phyloP scores from a whole-genome alignment of 2,329 filamentous ascomycete genomes.

The Rhynchosporium graminicola region DNA sequence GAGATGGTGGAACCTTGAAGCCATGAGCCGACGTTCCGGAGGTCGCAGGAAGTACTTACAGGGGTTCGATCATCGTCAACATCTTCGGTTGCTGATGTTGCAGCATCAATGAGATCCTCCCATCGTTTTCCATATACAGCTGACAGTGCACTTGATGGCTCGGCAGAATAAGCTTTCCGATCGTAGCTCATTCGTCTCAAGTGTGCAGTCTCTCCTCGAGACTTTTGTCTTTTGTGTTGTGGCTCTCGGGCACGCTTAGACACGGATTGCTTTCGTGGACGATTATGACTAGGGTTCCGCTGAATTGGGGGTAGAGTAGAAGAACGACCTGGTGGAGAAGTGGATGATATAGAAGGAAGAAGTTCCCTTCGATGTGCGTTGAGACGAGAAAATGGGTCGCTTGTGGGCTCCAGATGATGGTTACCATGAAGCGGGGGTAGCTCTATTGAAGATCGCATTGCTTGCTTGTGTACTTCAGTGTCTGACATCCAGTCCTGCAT shows the following conservation, averaged over 20 bases:
- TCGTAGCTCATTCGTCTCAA: slow-evolving; percentile 68
- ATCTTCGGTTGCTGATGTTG: slow-evolving; percentile 87
- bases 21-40: slow-evolving; percentile 4
- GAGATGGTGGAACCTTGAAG: slow-evolving; percentile 63
- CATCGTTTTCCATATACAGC: slow-evolving; percentile 80
- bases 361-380: slow-evolving; percentile 68
- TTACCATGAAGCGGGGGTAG: slow-evolving; percentile 64
- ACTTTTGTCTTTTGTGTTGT: slow-evolving; percentile 80
- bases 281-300: slow-evolving; percentile 66
- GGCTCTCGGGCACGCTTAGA: slow-evolving; percentile 74
- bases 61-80: slow-evolving; percentile 89
- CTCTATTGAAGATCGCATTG: slow-evolving; percentile 66
- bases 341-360: slow-evolving; percentile 77
- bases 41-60: slow-evolving; percentile 53
- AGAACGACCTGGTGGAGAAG: slow-evolving; percentile 82
- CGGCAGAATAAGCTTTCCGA: slow-evolving; percentile 82
- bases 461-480: slow-evolving; percentile 63
- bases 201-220: slow-evolving; percentile 65
- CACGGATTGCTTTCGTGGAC: slow-evolving; percentile 83
- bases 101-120: slow-evolving; percentile 95
- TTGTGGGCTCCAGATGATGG: slow-evolving; percentile 53
- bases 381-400: slow-evolving; percentile 69
- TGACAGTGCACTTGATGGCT: slow-evolving; percentile 60
- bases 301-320: slow-evolving; percentile 86
- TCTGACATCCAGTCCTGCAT: slow-evolving; percentile 71